phyloP scores from a whole-genome alignment of 805 yeast genomes.

The Saccharomycopsis synnaedendra region DNA sequence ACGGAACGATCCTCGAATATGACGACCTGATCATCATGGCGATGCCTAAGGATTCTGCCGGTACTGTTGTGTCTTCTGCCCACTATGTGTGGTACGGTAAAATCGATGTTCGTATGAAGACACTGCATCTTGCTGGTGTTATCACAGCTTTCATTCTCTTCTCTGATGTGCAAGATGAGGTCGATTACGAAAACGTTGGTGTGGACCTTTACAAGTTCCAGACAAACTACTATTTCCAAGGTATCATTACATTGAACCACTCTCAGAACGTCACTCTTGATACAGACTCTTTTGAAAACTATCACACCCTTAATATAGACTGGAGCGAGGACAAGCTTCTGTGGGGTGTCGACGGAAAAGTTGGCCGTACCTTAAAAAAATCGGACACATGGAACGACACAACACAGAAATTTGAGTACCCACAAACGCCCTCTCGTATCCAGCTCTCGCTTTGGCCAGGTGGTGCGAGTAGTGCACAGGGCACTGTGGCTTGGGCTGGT shows the following conservation, averaged over 20 bases:
- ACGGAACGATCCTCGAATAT: slow-evolving; percentile 43
- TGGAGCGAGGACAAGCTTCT: slow-evolving; percentile 64
- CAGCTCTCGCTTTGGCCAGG: slow-evolving; percentile 75
- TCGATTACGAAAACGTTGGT: slow-evolving; percentile 84
- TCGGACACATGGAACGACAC: slow-evolving; percentile 56
- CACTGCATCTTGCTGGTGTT: slow-evolving; percentile 73
- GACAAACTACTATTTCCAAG: slow-evolving; percentile 74
- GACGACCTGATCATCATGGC: slow-evolving; percentile 53
- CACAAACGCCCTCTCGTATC: slow-evolving; percentile 66
- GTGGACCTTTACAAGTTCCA: slow-evolving; percentile 54
- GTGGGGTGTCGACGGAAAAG: slow-evolving; percentile 66
- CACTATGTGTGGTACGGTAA: slow-evolving; percentile 84
- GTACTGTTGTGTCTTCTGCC: slow-evolving; percentile 74
- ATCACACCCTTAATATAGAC: slow-evolving; percentile 67
- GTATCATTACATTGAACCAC: slow-evolving; percentile 57
- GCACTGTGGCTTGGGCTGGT: slow-evolving; percentile 81
- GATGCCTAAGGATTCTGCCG: slow-evolving; percentile 67
- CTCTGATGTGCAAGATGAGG: slow-evolving; percentile 83
- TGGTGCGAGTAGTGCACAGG: slow-evolving; percentile 46
- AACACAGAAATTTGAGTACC: slow-evolving; percentile 40
- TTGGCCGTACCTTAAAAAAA: slow-evolving; percentile 53
- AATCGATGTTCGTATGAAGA: slow-evolving; percentile 53
- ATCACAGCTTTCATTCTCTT: slow-evolving; percentile 71
- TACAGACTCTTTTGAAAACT: slow-evolving; percentile 52
- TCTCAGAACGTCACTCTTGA: slow-evolving; percentile 30